A percentile compares a stretch with the other conserved stretches of the same genome.
Evolutionary conservation across 2,329 filamentous ascomycete genomes (phyloP).

Genomic region (Fusarium lyarnte): DNA sequence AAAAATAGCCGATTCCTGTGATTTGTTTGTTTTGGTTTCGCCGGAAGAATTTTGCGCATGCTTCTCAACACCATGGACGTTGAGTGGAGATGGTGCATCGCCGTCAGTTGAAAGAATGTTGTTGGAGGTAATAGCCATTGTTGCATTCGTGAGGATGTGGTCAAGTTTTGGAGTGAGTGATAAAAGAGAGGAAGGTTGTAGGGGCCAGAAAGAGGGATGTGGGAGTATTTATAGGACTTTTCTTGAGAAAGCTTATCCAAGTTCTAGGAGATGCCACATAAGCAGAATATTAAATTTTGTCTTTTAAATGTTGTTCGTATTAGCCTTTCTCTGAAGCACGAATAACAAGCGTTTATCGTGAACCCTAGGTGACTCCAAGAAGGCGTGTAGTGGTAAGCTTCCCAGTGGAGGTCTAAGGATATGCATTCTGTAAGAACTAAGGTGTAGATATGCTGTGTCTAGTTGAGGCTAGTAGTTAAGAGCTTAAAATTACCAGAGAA

Average conservation of each 20-base stretch:
- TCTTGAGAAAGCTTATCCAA: neutral
- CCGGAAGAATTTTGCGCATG: no score
- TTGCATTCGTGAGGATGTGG: neutral
- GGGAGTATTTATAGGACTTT: neutral
- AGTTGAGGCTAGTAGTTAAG: no score
- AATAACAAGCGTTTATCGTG: rapidly evolving
- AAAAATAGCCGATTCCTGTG: rapidly evolving
- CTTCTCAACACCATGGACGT: rapidly evolving
- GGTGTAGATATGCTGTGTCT: no score
- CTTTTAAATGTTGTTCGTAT: neutral
- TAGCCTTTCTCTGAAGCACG: neutral
- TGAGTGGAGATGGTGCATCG: no score
- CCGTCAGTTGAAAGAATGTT: no score
- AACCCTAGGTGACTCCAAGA: rapidly evolving
- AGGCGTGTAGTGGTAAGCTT: no score
- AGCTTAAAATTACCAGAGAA: no score
- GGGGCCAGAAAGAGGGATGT: rapidly evolving
- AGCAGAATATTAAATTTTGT: rapidly evolving
- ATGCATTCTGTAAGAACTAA: neutral
- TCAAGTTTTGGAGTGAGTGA: rapidly evolving
- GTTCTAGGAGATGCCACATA: neutral
- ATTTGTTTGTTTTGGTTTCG: no score
- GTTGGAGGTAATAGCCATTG: neutral
- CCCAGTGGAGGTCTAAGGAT: no score
- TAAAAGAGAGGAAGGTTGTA: no score